These are phyloP conservation scores for Colletotrichum sp. DNA, from an alignment of 2,329 filamentous ascomycete species.

Conservation along the genomic window DNA sequence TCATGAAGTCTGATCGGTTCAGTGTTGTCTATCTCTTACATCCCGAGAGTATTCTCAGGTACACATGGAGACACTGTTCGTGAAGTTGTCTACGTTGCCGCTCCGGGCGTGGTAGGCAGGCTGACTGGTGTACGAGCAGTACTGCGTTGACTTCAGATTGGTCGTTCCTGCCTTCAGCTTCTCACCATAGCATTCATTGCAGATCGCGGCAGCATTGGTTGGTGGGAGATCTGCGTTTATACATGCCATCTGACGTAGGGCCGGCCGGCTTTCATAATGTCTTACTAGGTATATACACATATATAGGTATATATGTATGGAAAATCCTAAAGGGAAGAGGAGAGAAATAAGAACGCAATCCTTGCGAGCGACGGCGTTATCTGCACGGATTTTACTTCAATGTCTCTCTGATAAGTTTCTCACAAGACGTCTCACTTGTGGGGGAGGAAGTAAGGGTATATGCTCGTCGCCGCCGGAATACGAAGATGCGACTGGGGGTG, in stretches of 20 bases:
- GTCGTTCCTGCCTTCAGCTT: too few species aligned
- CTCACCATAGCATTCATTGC: neutral
- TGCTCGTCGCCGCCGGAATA: neutral
- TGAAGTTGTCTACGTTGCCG: fast-evolving
- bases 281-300: too few species aligned
- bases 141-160: neutral
- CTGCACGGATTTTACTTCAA: too few species aligned
- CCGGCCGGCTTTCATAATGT: neutral
- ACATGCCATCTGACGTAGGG: neutral
- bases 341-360: neutral
- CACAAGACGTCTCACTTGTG: too few species aligned
- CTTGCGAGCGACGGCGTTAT: too few species aligned
- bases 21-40: neutral
- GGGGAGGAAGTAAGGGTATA: too few species aligned
- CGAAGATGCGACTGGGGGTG: neutral
- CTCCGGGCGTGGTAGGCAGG: neutral
- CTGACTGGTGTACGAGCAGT: neutral
- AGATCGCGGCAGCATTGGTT: fast-evolving
- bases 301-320: fast-evolving
- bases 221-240: neutral
- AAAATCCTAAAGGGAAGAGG: fast-evolving
- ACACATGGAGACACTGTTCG: fast-evolving
- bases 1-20: fast-evolving
- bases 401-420: too few species aligned
- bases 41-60: fast-evolving